Evolutionary conservation across 2,329 filamentous ascomycete species (phyloP), one percentile per base, ranked within the genome.

Genomic region (Penicillium hordei): DNA sequence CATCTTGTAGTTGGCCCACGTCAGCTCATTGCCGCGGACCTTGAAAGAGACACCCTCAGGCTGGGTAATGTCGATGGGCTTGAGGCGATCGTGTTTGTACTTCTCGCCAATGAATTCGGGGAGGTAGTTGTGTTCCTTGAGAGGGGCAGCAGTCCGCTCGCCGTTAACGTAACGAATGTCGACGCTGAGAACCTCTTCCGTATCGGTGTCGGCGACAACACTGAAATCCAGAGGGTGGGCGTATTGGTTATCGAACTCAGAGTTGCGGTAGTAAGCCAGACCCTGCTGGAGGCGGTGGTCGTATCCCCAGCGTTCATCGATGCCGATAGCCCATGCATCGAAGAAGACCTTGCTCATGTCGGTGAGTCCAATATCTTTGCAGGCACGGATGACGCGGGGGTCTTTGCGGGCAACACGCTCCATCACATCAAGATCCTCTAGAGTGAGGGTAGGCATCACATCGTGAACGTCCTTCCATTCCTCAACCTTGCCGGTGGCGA

Each of bases 391-490:
- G 3, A 75, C 71, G 9, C 70, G 67, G 4, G 69, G 51, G 33
- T 74, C 71, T 15, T 62, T 54, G 44, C 71, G 69, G 23, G 69
- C 68, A 39, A 72, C 65, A 34, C 70, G 71, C 61, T 74, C 72
- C 56, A 70, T 71, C 27, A 73, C 62, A 55, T 73, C 71, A 21
- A 74, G 60, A 55, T 74, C 72, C 43, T 73, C 71, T 0, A 73
- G 60, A 15, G 72, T 74, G n/a, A 75, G 63, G 10, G 78, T 81
- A 1, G 80, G 80, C 48, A 77, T 78, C 25, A 82, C 79, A 39
- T 82, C 75, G 23, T 67, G 63, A 43, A 81, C 70, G 58, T 70
- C 60, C 70, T 77, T 61, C 60, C 64, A 70, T 25, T 61, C 55
- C 52, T 71, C 69, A 23, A 71, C 68, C 50, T 62, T 63, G 52